A percentile compares a stretch with the other conserved stretches of the same genome.
These are phyloP conservation scores for Ascochyta pisi DNA, from an alignment of 2,329 filamentous ascomycete species.

Conservation along the genomic window DNA sequence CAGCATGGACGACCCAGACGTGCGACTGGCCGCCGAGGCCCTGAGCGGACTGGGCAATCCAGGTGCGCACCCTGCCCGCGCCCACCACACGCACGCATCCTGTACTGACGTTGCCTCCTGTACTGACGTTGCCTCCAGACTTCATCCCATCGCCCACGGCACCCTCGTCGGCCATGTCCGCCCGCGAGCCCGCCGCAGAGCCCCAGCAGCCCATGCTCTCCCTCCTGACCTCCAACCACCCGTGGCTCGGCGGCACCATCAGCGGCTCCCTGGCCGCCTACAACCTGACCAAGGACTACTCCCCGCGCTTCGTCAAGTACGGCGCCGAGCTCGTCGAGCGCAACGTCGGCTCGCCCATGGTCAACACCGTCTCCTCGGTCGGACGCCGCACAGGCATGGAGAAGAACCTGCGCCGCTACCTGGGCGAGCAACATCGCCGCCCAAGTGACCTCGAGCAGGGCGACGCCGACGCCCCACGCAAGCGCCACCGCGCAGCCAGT, in stretches of 20 bases:
- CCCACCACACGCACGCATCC: background rate
- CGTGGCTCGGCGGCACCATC: slow-evolving; percentile 83
- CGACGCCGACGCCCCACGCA: slow-evolving; percentile 45
- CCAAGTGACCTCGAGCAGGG: slow-evolving; percentile 59
- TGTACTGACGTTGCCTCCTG: slow-evolving; percentile 11
- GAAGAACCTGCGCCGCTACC: slow-evolving; percentile 82
- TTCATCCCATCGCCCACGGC: slow-evolving; percentile 51
- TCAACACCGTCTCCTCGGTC: slow-evolving; percentile 84
- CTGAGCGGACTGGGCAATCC: slow-evolving; percentile 58
- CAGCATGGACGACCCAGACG: slow-evolving; percentile 58
- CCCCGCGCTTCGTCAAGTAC: slow-evolving; percentile 83
- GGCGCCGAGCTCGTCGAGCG: slow-evolving; percentile 90
- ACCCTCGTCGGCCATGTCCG: slow-evolving; percentile 40
- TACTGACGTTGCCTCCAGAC: slow-evolving; percentile 38
- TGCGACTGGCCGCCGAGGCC: slow-evolving; percentile 58
- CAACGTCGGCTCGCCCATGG: slow-evolving; percentile 80
- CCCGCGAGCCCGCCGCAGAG: slow-evolving; percentile 51
- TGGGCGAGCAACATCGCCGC: slow-evolving; percentile 63
- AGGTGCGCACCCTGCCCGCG: slow-evolving; percentile 44
- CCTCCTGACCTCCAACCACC: slow-evolving; percentile 86
- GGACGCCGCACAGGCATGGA: slow-evolving; percentile 88
- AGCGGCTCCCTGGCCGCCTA: slow-evolving; percentile 86
- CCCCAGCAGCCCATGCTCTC: slow-evolving; percentile 82
- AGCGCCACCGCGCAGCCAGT: slow-evolving; percentile 55
- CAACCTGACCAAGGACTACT: slow-evolving; percentile 86